Evolutionary conservation across 192 early-diverging fungal species (phyloP), one percentile per base, ranked within the genome.

Genomic region (Gorgonomyces haynaldii): DNA sequence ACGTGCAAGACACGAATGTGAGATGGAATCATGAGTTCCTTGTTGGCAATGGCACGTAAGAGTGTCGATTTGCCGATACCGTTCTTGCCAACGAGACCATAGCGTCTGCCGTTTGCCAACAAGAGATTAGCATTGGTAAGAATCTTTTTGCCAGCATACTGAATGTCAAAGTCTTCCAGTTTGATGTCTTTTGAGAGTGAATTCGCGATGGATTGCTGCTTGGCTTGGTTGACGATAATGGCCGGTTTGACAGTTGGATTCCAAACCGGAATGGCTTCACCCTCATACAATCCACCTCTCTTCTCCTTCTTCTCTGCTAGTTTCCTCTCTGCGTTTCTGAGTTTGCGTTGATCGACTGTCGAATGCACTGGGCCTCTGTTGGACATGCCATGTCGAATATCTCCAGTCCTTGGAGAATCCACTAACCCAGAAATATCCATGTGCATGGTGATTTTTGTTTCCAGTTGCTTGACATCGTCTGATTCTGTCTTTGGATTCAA

Each of bases 1-100:
- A 98, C 96, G 71, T 96, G 89, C 49, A 96, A 65, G 51, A 98
- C 84, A 44, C 83, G 80, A 52, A 98, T 92, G 58, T 98, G 89
- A 0, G 77, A 72, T 24, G 92, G 90, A 13, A 93, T 76, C 12
- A 69, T 67, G 51, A 98, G 65, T 64, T 98, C 96, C 64, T 49
- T 71, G 54, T 58, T 81, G 16, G 82, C 85, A 64, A 89, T 86
- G 39, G 86, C 81, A 26, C 84, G 70, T 62, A 89, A 69, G 42
- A 89, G 63, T 25, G 87, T 88, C 13, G 81, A 84, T 65, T 89
- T 89, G 60, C 87, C 87, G 58, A 78, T 70, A 64, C 87, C 87
- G 71, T 88, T 88, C 57, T 92, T 82, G 50, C 96, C 96, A 20
- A 98, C 88, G 19, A 98, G 67, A 64, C 92, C 92, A 69, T 98